Evolutionary conservation across 2,329 filamentous ascomycete species (phyloP).

Genomic region (Nemania abortiva): DNA sequence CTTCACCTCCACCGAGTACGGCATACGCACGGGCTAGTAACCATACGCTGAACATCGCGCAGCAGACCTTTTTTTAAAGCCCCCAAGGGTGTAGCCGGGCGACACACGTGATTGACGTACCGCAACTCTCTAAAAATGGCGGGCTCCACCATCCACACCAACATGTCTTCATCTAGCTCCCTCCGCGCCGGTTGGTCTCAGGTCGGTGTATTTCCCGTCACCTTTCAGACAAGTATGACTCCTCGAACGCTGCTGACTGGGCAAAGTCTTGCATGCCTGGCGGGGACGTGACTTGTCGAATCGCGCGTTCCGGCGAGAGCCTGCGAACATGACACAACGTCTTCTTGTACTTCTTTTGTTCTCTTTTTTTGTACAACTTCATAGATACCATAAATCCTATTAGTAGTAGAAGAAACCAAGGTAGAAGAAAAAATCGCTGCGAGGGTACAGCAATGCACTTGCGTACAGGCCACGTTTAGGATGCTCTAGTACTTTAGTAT

Average conservation of each 20-base stretch:
- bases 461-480: neutral
- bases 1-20: neutral
- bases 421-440: constrained; percentile 6
- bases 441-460: neutral
- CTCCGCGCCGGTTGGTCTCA: neutral
- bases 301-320: constrained; percentile 4
- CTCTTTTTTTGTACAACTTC: constrained; percentile 34
- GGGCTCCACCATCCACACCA: neutral
- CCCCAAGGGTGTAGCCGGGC: neutral
- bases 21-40: constrained; percentile 1
- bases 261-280: neutral
- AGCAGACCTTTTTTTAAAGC: neutral
- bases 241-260: neutral
- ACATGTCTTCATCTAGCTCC: neutral
- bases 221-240: neutral
- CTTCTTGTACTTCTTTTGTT: constrained; percentile 35
- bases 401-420: constrained; percentile 29
- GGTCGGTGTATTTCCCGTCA: neutral
- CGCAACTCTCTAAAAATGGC: neutral
- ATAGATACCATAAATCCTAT: constrained; percentile 35
- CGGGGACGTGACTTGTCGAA: neutral
- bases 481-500: neutral
- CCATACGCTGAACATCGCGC: neutral
- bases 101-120: neutral
- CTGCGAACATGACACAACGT: constrained; percentile 12